Percentiles rank a stretch among this genome's conserved stretches.
Conservation (phyloP, 2,329 filamentous ascomycete genomes). For the Hypoxylon sp. region DNA sequence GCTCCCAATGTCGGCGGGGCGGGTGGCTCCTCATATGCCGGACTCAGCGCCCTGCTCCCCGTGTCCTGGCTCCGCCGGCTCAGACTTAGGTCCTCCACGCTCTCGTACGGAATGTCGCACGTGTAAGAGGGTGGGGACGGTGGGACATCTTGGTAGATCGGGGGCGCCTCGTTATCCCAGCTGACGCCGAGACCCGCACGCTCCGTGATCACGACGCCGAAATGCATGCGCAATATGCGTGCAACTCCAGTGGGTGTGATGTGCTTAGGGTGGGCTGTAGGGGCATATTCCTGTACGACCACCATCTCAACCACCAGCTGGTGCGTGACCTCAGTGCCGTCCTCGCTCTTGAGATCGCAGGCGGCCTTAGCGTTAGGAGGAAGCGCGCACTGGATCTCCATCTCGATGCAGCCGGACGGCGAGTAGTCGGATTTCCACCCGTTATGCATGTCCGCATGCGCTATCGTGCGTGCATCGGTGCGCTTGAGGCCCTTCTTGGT, state of each 20-base stretch:
- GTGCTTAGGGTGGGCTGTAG: slow-evolving; percentile 75
- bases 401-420: slow-evolving; percentile 74
- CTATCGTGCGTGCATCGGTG: slow-evolving; percentile 82
- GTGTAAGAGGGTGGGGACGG: slow-evolving; percentile 82
- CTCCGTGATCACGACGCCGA: slow-evolving; percentile 85
- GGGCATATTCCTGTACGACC: slow-evolving; percentile 89
- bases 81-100: slow-evolving; percentile 37
- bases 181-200: slow-evolving; percentile 88
- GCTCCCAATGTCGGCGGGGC: slow-evolving; percentile 11
- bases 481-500: slow-evolving; percentile 78
- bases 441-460: slow-evolving; percentile 83
- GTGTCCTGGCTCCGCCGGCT: slow-evolving; percentile 29
- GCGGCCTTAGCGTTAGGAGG: slow-evolving; percentile 72
- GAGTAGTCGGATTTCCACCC: slow-evolving; percentile 88
- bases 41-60: slow-evolving; percentile 28
- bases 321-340: slow-evolving; percentile 85
- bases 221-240: slow-evolving; percentile 92
- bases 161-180: slow-evolving; percentile 97
- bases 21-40: slow-evolving; percentile 35
- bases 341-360: slow-evolving; percentile 82
- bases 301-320: slow-evolving; percentile 93
- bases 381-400: slow-evolving; percentile 85
- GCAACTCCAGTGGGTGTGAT: slow-evolving; percentile 91
- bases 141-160: slow-evolving; percentile 94
- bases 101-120: slow-evolving; percentile 37